Percentiles rank a stretch among this genome's conserved stretches.
Evolutionary conservation across 345 rosid genomes (phyloP).

Genomic region (Murraya paniculata): DNA sequence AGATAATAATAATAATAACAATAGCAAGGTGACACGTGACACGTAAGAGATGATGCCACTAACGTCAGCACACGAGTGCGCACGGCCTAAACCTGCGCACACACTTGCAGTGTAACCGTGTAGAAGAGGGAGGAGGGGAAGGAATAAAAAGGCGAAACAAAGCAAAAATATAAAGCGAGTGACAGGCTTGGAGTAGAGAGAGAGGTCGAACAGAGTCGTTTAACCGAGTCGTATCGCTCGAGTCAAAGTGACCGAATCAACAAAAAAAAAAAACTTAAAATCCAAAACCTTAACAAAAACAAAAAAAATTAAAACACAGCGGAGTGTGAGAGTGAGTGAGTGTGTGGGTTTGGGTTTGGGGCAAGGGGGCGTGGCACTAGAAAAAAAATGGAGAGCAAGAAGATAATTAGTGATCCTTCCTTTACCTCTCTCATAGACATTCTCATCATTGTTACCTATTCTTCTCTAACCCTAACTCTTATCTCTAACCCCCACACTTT

Average conservation of each 20-base stretch:
- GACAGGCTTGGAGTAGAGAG: not conserved
- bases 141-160: slow-evolving; percentile 23
- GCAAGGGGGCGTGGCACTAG: slow-evolving; percentile 62
- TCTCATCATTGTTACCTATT: slow-evolving; percentile 22
- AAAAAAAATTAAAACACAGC: slow-evolving; percentile 18
- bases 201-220: not conserved
- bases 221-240: slow-evolving; percentile 28
- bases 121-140: slow-evolving; percentile 16
- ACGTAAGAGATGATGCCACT: not conserved
- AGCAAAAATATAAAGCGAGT: slow-evolving; percentile 4
- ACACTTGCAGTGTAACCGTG: slow-evolving; percentile 38
- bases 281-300: slow-evolving; percentile 9
- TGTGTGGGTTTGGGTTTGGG: slow-evolving; percentile 20
- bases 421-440: slow-evolving; percentile 30
- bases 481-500: slow-evolving; percentile 20
- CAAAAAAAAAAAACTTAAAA: slow-evolving; percentile 9
- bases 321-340: slow-evolving; percentile 16
- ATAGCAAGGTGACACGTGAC: too few species aligned
- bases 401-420: slow-evolving; percentile 45
- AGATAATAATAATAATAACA: too few species aligned
- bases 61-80: slow-evolving; percentile 16
- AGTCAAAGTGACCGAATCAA: slow-evolving; percentile 24
- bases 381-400: slow-evolving; percentile 70
- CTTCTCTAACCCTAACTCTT: slow-evolving; percentile 46
- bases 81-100: slow-evolving; percentile 34